A percentile compares a stretch with the other conserved stretches of the same genome.
These are phyloP conservation scores for Coemansia sp. DNA, from an alignment of 192 early-diverging fungal species.

Conservation along the genomic window DNA sequence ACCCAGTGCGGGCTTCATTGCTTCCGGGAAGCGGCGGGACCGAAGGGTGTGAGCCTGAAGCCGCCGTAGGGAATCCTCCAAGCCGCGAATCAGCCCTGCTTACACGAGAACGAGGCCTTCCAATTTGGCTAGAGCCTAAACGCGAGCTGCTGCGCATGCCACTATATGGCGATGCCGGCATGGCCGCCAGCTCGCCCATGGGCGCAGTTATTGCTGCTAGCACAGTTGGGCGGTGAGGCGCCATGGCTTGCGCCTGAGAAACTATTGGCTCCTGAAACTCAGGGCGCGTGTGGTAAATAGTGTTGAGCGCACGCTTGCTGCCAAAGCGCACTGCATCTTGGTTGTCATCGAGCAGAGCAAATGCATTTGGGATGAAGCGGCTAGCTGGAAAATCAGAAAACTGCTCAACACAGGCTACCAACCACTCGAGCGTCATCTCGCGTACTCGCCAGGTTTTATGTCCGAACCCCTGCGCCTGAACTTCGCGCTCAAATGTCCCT, in stretches of 20 bases:
- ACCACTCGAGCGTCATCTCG: constrained; percentile 52
- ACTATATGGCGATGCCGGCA: constrained; percentile 40
- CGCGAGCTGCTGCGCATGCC: constrained; percentile 47
- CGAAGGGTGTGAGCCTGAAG: constrained; percentile 7
- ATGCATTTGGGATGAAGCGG: constrained; percentile 27
- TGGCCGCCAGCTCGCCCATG: constrained; percentile 30
- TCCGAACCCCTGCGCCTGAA: constrained; percentile 41
- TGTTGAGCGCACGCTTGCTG: constrained; percentile 45
- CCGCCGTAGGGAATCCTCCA: constrained; percentile 4
- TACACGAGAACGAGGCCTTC: constrained; percentile 43
- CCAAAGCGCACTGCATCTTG: constrained; percentile 52
- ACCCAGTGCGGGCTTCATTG: constrained; percentile 11
- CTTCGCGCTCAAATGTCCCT: constrained; percentile 43
- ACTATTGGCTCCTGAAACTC: constrained; percentile 45
- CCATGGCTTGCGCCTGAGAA: constrained; percentile 17
- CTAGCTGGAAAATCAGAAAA: constrained; percentile 35
- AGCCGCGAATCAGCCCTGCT: constrained; percentile 33
- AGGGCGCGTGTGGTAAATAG: constrained; percentile 41
- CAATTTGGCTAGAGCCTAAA: constrained; percentile 17
- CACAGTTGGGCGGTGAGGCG: constrained; percentile 26
- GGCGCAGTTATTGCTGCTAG: constrained; percentile 45
- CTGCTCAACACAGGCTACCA: constrained; percentile 35
- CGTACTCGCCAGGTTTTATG: constrained; percentile 53
- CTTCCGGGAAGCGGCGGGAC: constrained; percentile 19
- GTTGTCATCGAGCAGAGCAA: constrained; percentile 46